Evolutionary conservation across 208 protist species (phyloP).

Genomic region (Leptomonas pyrrhocoris): DNA sequence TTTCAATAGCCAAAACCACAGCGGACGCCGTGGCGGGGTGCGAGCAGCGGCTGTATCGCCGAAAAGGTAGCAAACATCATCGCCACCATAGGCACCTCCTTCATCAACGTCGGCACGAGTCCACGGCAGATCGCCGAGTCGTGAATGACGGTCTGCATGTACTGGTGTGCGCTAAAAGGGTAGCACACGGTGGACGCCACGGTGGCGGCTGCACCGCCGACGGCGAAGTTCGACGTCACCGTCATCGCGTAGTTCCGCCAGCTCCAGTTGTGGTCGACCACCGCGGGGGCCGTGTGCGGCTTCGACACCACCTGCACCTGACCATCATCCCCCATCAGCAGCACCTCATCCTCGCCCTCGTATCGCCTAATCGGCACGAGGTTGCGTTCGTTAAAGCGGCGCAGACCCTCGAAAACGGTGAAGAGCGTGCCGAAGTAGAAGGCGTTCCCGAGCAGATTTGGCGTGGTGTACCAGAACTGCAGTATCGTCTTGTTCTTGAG

Average conservation of each 20-base stretch:
- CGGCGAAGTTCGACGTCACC: constrained; percentile 61
- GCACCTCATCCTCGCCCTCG: constrained; percentile 12
- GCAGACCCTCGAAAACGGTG: constrained; percentile 88
- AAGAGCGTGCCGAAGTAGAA: constrained; percentile 89
- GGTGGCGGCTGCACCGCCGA: constrained; percentile 78
- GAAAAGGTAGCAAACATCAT: constrained; percentile 84
- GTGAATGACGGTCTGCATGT: constrained; percentile 91
- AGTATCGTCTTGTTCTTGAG: constrained; percentile 85
- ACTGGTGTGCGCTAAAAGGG: constrained; percentile 82
- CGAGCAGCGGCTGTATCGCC: constrained; percentile 74
- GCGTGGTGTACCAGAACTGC: constrained; percentile 88
- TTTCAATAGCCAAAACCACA: constrained; percentile 88
- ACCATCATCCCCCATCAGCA: constrained; percentile 11
- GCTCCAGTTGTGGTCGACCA: constrained; percentile 55
- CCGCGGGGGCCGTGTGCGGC: constrained; percentile 8
- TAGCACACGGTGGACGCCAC: constrained; percentile 89
- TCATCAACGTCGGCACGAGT: constrained; percentile 68
- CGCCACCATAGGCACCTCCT: constrained; percentile 92
- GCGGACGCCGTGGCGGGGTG: constrained; percentile 78
- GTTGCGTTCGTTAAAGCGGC: constrained; percentile 87
- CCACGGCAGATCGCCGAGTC: constrained; percentile 90
- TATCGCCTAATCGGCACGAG: constrained; percentile 39
- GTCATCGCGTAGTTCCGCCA: constrained; percentile 64
- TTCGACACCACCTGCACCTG: constrained; percentile 17
- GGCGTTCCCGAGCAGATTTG: constrained; percentile 84